Evolutionary conservation across 345 rosid genomes (phyloP), one percentile per base, ranked within the genome.

Genomic region (Aquilaria sinensis): DNA sequence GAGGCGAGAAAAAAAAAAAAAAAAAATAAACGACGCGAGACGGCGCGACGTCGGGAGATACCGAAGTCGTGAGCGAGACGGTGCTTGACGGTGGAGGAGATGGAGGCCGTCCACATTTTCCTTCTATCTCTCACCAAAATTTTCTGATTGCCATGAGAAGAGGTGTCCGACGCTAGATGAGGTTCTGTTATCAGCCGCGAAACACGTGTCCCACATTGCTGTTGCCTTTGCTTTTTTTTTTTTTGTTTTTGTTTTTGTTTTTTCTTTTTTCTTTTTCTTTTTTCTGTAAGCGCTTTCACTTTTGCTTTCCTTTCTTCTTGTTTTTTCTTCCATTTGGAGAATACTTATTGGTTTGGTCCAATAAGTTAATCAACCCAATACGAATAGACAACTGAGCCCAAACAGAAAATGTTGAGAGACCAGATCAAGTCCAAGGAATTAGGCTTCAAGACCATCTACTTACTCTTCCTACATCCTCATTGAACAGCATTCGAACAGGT

Each of bases 31-130:
- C 53, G 30, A 23, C 47, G 34, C 33, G 14, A 66, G 60, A 67
- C 43, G 12, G 58, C 47, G 55, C 13, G 51, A 74, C 10, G 64
- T 12, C 11, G 72, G 9, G 72, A 73, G 53, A 51, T 53, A 45
- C 68, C 77, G 49, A 58, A 69, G 53, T 65, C 31, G 53, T 68
- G 78, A 11, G 77, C 78, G 15, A 69, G 73, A 56, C 74, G 67
- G 57, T 77, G 70, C 50, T 77, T 73, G 33, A 80, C 43, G 12
- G 90, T 63, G 54, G 83, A 64, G 30, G 92, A 85, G 43, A 88
- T 80, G 32, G 62, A 72, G 45, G 80, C 80, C 14, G 85, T 76
- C 73, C 83, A 81, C 96, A 88, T 90, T 57, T 33, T 15, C 62
- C 54, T 9, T 34, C 29, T 16, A 16, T 16, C 54, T 12, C 29